A percentile compares a stretch with the other conserved stretches of the same genome.
phyloP scores from a whole-genome alignment of 2,329 filamentous ascomycete species.

The Sclerotinia spermophila region DNA sequence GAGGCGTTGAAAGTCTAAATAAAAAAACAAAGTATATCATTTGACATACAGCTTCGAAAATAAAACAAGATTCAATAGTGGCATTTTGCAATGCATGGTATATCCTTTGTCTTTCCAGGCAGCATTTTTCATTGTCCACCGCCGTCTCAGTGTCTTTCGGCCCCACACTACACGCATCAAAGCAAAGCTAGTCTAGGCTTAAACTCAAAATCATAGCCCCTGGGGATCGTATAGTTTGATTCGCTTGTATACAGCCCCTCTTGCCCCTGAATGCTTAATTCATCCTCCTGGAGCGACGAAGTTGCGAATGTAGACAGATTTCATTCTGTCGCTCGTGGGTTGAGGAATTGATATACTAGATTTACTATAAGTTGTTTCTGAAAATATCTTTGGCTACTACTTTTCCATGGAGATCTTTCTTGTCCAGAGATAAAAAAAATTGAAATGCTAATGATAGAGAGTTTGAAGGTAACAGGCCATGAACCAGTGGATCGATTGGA shows the following conservation, averaged over 20 bases:
- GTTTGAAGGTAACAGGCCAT: neutral
- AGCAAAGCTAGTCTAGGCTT: neutral
- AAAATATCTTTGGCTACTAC: too few species aligned
- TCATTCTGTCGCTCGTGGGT: neutral
- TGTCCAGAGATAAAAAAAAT: too few species aligned
- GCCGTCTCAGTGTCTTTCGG: neutral
- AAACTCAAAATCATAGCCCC: neutral
- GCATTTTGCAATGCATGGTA: neutral
- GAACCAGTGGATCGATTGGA: neutral
- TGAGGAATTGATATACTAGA: fast-evolving
- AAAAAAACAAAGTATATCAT: neutral
- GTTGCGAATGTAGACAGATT: neutral
- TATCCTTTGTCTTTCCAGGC: neutral
- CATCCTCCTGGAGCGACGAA: neutral
- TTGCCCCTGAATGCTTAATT: neutral
- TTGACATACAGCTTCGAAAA: neutral
- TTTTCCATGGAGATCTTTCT: too few species aligned
- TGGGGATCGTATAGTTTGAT: neutral
- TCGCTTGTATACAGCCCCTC: neutral
- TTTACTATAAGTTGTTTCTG: too few species aligned
- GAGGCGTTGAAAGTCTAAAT: neutral
- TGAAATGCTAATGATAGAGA: too few species aligned
- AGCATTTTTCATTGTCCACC: too few species aligned
- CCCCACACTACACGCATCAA: neutral
- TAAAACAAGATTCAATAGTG: neutral